Evolutionary conservation across 768 basidiomycete species (phyloP), one percentile per base, ranked within the genome.

Genomic region (Pulveroboletus sp.): DNA sequence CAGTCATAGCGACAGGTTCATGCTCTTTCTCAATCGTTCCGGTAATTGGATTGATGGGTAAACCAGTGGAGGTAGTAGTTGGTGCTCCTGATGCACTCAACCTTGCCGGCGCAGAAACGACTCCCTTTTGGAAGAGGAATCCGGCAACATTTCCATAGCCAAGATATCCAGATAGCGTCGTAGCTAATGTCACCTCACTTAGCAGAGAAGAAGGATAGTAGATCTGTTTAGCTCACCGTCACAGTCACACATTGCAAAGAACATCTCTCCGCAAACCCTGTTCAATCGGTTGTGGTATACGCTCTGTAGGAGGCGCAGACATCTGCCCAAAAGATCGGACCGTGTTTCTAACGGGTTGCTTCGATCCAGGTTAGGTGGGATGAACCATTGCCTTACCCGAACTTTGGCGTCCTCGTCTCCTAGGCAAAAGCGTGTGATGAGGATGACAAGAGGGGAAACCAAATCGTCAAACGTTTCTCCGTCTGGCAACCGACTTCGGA

Each of bases 81-180:
- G 71, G 63, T 21, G 71, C 65, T 10, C 67, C 57, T 0, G 73
- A 62, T 9, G 70, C 57, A 10, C 63, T 60, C 15, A 70, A 56
- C 14, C 64, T 60, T 17, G 61, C 64, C 1, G 84, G 87, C 6
- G 81, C 78, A 48, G 68, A 77, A 61, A 88, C 75, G 58, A 98
- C 76, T 14, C 93, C 93, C 62, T 93, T 94, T 64, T 88, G 83
- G 73, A 92, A 94, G 24, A 99, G 76, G 76, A 92, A 89, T 1
- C 96, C 96, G 0, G 93, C 92, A 37, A 93, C 92, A 64, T 93
- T 93, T 37, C 95, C 95, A 59, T 99, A 99, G 7, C 95, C 95
- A 46, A 96, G 78, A 39, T 87, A 79, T 5, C 82, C 77, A n/a
- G 82, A 80, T 14, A 98, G 72, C 0, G 75, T 79, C 6, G 78